Evolutionary conservation across 345 rosid genomes (phyloP).

Genomic region (Cardiospermum halicacabum): DNA sequence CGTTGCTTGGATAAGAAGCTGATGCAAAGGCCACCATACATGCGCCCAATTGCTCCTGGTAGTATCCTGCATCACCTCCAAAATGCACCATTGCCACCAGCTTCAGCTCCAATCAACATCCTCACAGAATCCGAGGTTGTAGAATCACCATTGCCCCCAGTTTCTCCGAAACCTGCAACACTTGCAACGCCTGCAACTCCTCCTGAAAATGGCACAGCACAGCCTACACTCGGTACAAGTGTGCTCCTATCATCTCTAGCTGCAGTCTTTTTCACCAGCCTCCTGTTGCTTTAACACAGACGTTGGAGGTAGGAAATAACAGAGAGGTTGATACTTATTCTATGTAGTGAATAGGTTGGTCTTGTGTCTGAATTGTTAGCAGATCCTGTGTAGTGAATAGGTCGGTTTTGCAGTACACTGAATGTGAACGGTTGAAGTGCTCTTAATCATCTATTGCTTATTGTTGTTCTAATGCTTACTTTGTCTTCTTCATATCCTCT

Average conservation of each 20-base stretch:
- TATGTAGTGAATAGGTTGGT: too few relatives aligned
- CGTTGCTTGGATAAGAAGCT: slow-evolving; percentile 32
- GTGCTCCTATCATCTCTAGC: slow-evolving; percentile 34
- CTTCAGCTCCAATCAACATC: slow-evolving; percentile 58
- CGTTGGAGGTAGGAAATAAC: too few relatives aligned
- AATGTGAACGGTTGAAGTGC: too few relatives aligned
- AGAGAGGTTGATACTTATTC: too few relatives aligned
- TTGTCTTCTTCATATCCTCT: too few relatives aligned
- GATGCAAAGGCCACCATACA: slow-evolving; percentile 34
- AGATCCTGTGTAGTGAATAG: too few relatives aligned
- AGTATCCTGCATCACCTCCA: slow-evolving; percentile 29
- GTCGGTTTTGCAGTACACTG: too few relatives aligned
- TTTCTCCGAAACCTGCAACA: too few relatives aligned
- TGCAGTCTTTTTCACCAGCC: too few relatives aligned
- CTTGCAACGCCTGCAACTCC: slow-evolving; percentile 18
- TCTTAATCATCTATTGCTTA: too few relatives aligned
- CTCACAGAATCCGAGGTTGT: slow-evolving; percentile 46
- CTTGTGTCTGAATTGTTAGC: too few relatives aligned
- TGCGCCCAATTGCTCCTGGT: slow-evolving; percentile 54
- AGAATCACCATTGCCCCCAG: slow-evolving; percentile 60
- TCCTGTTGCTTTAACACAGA: slow-evolving; percentile 38
- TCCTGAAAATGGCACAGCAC: slow-evolving; percentile 27
- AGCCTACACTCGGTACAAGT: slow-evolving; percentile 32
- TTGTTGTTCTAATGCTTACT: too few relatives aligned
- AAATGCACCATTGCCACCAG: slow-evolving; percentile 34